phyloP scores from a whole-genome alignment of 768 basidiomycete genomes.

The Mycena vitilis region DNA sequence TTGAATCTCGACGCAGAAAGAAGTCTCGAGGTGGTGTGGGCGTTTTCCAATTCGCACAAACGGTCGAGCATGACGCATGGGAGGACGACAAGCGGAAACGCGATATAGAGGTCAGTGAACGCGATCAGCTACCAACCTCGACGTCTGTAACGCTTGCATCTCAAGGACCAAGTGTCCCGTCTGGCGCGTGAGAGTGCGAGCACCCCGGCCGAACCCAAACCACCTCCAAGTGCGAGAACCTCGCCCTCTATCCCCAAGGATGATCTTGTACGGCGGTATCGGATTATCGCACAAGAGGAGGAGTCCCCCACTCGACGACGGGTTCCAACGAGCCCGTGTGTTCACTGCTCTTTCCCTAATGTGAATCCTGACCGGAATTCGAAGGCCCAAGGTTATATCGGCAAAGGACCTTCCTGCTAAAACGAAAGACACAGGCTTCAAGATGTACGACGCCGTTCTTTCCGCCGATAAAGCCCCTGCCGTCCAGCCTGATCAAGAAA shows the following conservation, averaged over 20 bases:
- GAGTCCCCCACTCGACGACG: conserved; percentile 42
- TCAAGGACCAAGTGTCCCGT: conserved; percentile 68
- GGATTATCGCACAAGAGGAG: conserved; percentile 54
- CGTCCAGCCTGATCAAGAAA: conserved; percentile 62
- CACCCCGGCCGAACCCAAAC: conserved; percentile 33
- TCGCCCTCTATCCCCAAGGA: conserved; percentile 45
- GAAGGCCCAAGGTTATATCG: conserved; percentile 68
- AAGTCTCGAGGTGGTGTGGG: conserved; percentile 67
- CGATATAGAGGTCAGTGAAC: conserved; percentile 67
- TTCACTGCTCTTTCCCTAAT: conserved; percentile 14
- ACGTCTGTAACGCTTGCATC: conserved; percentile 9
- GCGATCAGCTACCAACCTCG: neutral
- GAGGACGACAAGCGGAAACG: conserved; percentile 66
- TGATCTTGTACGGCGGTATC: conserved; percentile 61
- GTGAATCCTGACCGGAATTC: neutral
- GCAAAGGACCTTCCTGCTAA: conserved; percentile 58
- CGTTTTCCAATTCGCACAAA: conserved; percentile 85
- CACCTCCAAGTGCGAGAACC: conserved; percentile 32
- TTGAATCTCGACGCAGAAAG: conserved; percentile 75
- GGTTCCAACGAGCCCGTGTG: conserved; percentile 57
- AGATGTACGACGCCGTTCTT: conserved; percentile 79
- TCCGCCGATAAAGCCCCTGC: conserved; percentile 46
- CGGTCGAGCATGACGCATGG: conserved; percentile 79
- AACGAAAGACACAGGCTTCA: conserved; percentile 57
- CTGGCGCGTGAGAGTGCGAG: conserved; percentile 56